Percentiles rank a stretch among this genome's conserved stretches.
Conservation (phyloP, 1,284 basidiomycete genomes). For the Ustilago curta region DNA sequence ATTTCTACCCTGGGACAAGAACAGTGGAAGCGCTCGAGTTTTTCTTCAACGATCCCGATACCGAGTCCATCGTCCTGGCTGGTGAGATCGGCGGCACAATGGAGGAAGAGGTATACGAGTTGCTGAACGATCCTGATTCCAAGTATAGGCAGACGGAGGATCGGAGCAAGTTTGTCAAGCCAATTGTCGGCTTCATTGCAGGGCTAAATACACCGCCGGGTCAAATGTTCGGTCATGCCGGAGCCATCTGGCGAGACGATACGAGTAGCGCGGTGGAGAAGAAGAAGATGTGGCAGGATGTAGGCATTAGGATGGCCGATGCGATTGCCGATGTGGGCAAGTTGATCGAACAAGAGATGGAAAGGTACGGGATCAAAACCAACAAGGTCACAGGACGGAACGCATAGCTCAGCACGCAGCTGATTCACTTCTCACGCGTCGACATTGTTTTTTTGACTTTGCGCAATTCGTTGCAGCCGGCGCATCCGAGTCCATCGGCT, state of each 20-base stretch:
- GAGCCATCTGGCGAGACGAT: conserved; percentile 58
- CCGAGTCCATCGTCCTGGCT: conserved; percentile 47
- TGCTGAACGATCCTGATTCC: conserved; percentile 34
- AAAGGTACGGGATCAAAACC: conserved; percentile 11
- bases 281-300: conserved; percentile 40
- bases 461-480: too few species aligned
- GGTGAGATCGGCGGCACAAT: conserved; percentile 61
- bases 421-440: too few species aligned
- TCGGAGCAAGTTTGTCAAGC: conserved; percentile 37
- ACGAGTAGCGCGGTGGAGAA: conserved; percentile 47
- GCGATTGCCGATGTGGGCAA: conserved; percentile 50
- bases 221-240: conserved; percentile 58
- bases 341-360: conserved; percentile 37
- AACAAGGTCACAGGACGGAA: conserved; percentile 1
- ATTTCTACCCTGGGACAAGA: conserved; percentile 65
- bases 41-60: conserved; percentile 43
- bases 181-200: conserved; percentile 58
- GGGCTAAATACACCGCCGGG: conserved; percentile 55
- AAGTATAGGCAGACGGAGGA: conserved; percentile 20
- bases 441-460: too few species aligned
- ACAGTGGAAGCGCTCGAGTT: conserved; percentile 60
- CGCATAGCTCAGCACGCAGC: too few species aligned
- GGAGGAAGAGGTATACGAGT: conserved; percentile 57
- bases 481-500: too few species aligned
- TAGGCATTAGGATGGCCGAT: conserved; percentile 47